phyloP scores from a whole-genome alignment of 2,329 filamentous ascomycete species.

The Cytospora piceae region DNA sequence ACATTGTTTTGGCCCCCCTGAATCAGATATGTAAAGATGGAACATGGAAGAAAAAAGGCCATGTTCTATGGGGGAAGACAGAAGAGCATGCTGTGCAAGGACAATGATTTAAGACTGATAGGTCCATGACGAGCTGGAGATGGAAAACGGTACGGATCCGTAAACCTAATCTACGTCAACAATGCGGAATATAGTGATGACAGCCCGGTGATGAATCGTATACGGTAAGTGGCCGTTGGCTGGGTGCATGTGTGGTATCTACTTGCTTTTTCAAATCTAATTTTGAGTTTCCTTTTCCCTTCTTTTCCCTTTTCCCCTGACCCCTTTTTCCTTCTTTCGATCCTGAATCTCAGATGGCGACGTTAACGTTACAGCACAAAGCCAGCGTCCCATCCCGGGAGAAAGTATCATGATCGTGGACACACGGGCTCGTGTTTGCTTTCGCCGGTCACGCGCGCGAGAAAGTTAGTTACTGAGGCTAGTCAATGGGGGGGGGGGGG shows the following conservation, averaged over 20 bases:
- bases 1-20: not conserved
- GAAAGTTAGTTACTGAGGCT: not conserved
- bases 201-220: not conserved
- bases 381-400: not conserved
- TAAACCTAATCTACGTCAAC: not conserved
- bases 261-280: not conserved
- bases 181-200: not conserved
- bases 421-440: not conserved
- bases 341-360: not conserved
- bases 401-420: not conserved
- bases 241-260: not conserved
- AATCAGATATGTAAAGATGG: constrained; percentile 17
- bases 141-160: no score
- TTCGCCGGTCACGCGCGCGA: not conserved
- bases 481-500: not conserved
- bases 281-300: not conserved
- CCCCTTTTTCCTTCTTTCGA: no score
- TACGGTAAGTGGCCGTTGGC: not conserved
- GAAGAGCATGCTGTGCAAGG: not conserved
- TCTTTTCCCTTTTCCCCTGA: not conserved
- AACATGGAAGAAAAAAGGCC: not conserved
- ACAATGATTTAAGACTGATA: not conserved
- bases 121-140: not conserved
- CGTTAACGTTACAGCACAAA: constrained; percentile 2
- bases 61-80: not conserved